Base-by-base conservation (phyloP, 163 green algal genomes). In the Scenedesmus sp. region DNA sequence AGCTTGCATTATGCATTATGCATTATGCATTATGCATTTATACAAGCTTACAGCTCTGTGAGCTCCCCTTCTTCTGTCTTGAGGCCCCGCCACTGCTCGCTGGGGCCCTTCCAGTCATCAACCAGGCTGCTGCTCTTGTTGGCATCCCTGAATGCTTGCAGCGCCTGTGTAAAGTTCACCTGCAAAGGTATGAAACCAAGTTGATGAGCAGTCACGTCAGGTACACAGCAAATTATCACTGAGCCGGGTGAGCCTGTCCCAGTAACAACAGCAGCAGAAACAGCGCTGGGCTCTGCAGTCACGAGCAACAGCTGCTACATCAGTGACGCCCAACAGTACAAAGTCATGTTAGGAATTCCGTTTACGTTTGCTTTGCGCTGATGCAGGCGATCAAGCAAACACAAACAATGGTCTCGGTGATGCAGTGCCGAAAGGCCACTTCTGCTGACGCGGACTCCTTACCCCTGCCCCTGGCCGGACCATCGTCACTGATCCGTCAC, bases 11-110 rank as follows among this genome's bases (percentile, higher is more conserved):
- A n/a, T n/a, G n/a, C 0, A 46, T 46, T 46, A 46, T 46, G 34
- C 34, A 46, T 46, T 46, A 46, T 46, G 34, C 34, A 46, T 46
- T 46, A 46, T 46, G 34, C 34, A 46, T 46, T 46, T 46, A 64
- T 64, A 64, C 7, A 9, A 3, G 64, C 92, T 94, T 55, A 94
- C 90, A 94, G 83, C 12, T 93, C 92, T 18, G 87, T 94, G 8
- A 94, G 87, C 15, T 94, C 87, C 18, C 90, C 92, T 15, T 89
- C 87, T 4, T 73, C 52, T 5, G 76, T 88, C 57, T 93, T 93
- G 6, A 94, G 73, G 62, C 92, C 92, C 2, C 60, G 81, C 92
- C 92, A 94, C 7, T 88, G 18, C 8, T 66, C 13, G 4, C 76
- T 76, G 9, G 67, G 88, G 6, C 81, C 56, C 70, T 59, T 34